Base-by-base conservation (phyloP, 2,329 filamentous ascomycete genomes). In the Trichoderma sp. region DNA sequence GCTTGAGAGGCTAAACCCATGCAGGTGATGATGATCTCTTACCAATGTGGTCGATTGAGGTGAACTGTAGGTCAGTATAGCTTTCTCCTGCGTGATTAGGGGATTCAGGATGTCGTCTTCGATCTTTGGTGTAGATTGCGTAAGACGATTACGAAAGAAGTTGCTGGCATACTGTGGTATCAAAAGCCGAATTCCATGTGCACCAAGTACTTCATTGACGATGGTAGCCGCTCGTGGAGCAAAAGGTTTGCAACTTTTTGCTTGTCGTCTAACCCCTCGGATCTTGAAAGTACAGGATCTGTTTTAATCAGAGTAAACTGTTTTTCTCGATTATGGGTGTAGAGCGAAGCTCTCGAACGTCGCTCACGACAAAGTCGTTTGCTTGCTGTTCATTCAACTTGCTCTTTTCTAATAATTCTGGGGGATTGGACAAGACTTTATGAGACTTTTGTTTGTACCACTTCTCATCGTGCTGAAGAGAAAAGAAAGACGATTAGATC, bases 261-360 rank as follows among this genome's bases (percentile, higher is more conserved):
- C 4, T 8, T 43, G 39, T 43, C 39, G 39, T 43, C 39, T 3
- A 43, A 43, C 17, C 6, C 39, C 1, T n/a, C 39, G 1, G 39
- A n/a, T 4, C 0, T 43, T 0, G 6, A 43, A n/a, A n/a, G 39
- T n/a, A 5, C 39, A 1, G 39, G 0, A n/a, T 43, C 7, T 3
- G 6, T 43, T n/a, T 43, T 43, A 2, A 43, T 43, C 7, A 43
- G 39, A 7, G 39, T 43, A n/a, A 43, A 43, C 15, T 2, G 39
- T 43, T 17, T 7, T n/a, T 43, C 15, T 43, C 17, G 39, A 43
- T 43, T 17, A 7, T 43, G 1, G 39, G 39, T 43, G 1, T 2
- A 43, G 39, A n/a, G 6, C 1, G 7, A n/a, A 9, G 39, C 6
- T 43, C 39, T 1, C 17, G 3, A 43, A 43, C 17, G 17, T 9